Base-by-base conservation (phyloP, 495 filamentous ascomycete species). In the Xylaria scruposa region DNA sequence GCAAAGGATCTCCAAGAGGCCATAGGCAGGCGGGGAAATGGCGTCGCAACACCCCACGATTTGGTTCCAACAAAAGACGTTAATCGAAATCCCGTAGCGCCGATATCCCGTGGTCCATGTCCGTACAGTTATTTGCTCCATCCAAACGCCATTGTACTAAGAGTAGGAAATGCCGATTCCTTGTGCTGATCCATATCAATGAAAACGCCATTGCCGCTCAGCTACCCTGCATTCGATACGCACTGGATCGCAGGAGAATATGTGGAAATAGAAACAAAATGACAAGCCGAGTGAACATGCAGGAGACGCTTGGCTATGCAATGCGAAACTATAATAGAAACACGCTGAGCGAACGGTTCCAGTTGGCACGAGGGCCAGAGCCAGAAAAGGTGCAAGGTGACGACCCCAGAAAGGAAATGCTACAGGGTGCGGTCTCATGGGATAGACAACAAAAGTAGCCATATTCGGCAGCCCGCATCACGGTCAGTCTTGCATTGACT, bases 241-340 rank as follows among this genome's bases (percentile, higher is more conserved):
- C 6, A 24, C 31, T 46, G 47, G 19, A 54, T 19, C 36, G 42
- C 29, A 61, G 54, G 44, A 63, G 59, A 64, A 46, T 17, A 63
- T 46, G 61, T 47, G 51, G 47, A 49, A 58, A 58, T 21, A 56
- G 13, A 46, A n/a, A 70, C 44, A 56, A 38, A 54, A 19, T n/a
- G 33, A 59, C 24, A 24, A 5, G 68, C 58, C 15, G 56, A 53
- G 46, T 40, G 7, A 58, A 33, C 24, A 64, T 71, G 69, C 61
- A 65, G 51, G 24, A 70, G 21, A 64, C 36, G 44, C 68, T 70
- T 63, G 47, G 60, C 60, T 26, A 64, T 70, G 68, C 68, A 56
- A 17, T 12, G 69, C 63, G 24, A 47, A 70, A 33, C 26, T 51
- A 46, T 69, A 46, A 53, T 31, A 46, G 36, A 29, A 60, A 68